Evolutionary conservation across 2,329 filamentous ascomycete species (phyloP).

Genomic region (Trichoderma simmonsii): DNA sequence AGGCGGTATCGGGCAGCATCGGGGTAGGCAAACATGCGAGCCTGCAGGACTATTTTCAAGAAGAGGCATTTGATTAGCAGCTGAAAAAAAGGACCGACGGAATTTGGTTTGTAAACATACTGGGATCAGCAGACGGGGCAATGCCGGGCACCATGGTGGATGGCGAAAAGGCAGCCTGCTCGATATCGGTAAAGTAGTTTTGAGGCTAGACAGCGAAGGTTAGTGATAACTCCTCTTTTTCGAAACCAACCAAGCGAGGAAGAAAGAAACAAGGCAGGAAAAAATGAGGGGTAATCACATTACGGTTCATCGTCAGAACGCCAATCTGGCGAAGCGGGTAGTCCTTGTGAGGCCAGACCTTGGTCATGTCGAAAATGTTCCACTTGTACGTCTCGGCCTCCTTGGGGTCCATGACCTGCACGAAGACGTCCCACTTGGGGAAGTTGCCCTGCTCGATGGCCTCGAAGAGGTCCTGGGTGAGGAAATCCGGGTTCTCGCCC

Average conservation of each 20-base stretch:
- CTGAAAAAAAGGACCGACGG: background rate
- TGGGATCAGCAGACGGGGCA: slow-evolving; percentile 45
- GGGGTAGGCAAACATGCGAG: slow-evolving; percentile 47
- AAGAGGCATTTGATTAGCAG: background rate
- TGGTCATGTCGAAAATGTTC: slow-evolving; percentile 68
- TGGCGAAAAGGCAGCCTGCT: slow-evolving; percentile 51
- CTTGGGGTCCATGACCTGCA: slow-evolving; percentile 53
- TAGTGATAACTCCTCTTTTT: background rate
- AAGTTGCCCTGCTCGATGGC: slow-evolving; percentile 44
- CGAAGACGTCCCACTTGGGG: slow-evolving; percentile 49
- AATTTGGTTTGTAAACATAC: slow-evolving; percentile 7
- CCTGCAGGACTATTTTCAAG: slow-evolving; percentile 38
- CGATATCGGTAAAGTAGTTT: slow-evolving; percentile 50
- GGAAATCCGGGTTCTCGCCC: slow-evolving; percentile 51
- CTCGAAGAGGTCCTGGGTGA: slow-evolving; percentile 36
- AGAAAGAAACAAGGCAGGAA: background rate
- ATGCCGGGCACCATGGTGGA: slow-evolving; percentile 50
- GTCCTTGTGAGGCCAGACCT: slow-evolving; percentile 66
- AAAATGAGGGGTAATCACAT: slow-evolving; percentile 40
- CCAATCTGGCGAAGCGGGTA: slow-evolving; percentile 65
- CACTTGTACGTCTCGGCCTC: slow-evolving; percentile 50
- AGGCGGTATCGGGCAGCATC: slow-evolving; percentile 51
- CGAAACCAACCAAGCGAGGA: background rate
- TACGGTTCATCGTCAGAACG: slow-evolving; percentile 65
- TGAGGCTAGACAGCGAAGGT: slow-evolving; percentile 36